Percentiles rank a stretch among this genome's conserved stretches.
These are phyloP conservation scores for Theileria equi DNA, from an alignment of 169 alveolate species.

Conservation along the genomic window DNA sequence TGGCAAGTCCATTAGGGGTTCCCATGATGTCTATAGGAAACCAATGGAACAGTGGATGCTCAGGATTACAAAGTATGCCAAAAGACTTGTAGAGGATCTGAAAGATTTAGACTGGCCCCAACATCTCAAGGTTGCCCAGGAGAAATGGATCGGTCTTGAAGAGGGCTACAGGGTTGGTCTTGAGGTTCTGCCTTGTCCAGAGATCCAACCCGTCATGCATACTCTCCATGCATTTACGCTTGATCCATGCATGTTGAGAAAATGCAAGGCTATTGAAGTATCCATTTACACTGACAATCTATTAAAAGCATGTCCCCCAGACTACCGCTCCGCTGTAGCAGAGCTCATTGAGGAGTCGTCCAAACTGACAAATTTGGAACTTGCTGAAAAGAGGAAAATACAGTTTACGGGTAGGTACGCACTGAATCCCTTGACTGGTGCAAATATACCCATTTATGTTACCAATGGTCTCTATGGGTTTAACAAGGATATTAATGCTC, in stretches of 20 bases:
- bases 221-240: not conserved
- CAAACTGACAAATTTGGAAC: slow-evolving; percentile 47
- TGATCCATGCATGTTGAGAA: not conserved
- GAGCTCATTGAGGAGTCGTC: too few relatives aligned
- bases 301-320: too few relatives aligned
- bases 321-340: too few relatives aligned
- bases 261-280: slow-evolving; percentile 13
- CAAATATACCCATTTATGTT: slow-evolving; percentile 49
- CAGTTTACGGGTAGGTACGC: slow-evolving; percentile 21
- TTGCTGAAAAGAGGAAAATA: slow-evolving; percentile 6
- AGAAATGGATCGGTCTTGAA: slow-evolving; percentile 86
- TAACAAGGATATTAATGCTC: slow-evolving; percentile 26
- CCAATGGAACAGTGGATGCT: slow-evolving; percentile 84
- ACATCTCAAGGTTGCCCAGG: slow-evolving; percentile 79
- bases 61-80: slow-evolving; percentile 82
- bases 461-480: slow-evolving; percentile 44
- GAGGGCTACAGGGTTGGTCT: too few relatives aligned
- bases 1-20: slow-evolving; percentile 85
- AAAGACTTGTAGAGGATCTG: slow-evolving; percentile 75
- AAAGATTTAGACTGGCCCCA: slow-evolving; percentile 80
- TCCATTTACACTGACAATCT: slow-evolving; percentile 6
- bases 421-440: slow-evolving; percentile 49
- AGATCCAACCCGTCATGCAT: too few relatives aligned
- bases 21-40: slow-evolving; percentile 79
- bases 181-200: too few relatives aligned